These are phyloP conservation scores for Auriculariales sp. DNA, from an alignment of 768 basidiomycete genomes.

Conservation along the genomic window DNA sequence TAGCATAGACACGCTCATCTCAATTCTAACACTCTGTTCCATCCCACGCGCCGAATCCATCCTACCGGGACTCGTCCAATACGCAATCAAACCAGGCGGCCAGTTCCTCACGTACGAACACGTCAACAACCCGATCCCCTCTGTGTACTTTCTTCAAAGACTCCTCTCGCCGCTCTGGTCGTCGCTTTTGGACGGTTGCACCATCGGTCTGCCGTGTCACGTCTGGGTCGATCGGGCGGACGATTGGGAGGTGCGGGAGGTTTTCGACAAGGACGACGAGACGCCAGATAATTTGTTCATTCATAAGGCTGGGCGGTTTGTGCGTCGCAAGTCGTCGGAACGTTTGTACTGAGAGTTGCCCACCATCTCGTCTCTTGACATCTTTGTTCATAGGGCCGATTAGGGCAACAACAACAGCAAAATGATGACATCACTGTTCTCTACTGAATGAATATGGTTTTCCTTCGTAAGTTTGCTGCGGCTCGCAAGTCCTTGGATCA, in stretches of 20 bases:
- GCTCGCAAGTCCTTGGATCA: no score
- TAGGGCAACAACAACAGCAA: no score
- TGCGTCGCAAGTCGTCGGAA: no score
- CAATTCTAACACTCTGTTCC: slow-evolving; percentile 51
- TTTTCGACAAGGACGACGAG: slow-evolving; percentile 39
- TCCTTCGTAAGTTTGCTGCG: no score
- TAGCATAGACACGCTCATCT: slow-evolving; percentile 45
- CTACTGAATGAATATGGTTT: no score
- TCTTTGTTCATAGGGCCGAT: no score
- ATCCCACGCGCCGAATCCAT: slow-evolving; percentile 40
- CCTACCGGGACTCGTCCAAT: slow-evolving; percentile 28
- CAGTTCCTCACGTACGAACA: slow-evolving; percentile 58
- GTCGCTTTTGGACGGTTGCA: slow-evolving; percentile 44
- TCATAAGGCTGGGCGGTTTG: slow-evolving; percentile 42
- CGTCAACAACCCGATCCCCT: slow-evolving; percentile 34
- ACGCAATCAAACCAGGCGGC: slow-evolving; percentile 50
- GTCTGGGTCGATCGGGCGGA: slow-evolving; percentile 6
- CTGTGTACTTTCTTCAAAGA: slow-evolving; percentile 58
- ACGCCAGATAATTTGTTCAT: slow-evolving; percentile 43
- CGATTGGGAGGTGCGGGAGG: slow-evolving; percentile 31
- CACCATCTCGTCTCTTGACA: no score
- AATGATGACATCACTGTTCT: no score
- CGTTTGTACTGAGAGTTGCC: no score
- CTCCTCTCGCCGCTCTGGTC: slow-evolving; percentile 64
- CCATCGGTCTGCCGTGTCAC: slow-evolving; percentile 26